Evolutionary conservation across 2,329 filamentous ascomycete species (phyloP), one percentile per base, ranked within the genome.

Genomic region (Mycosphaerella arachidis): DNA sequence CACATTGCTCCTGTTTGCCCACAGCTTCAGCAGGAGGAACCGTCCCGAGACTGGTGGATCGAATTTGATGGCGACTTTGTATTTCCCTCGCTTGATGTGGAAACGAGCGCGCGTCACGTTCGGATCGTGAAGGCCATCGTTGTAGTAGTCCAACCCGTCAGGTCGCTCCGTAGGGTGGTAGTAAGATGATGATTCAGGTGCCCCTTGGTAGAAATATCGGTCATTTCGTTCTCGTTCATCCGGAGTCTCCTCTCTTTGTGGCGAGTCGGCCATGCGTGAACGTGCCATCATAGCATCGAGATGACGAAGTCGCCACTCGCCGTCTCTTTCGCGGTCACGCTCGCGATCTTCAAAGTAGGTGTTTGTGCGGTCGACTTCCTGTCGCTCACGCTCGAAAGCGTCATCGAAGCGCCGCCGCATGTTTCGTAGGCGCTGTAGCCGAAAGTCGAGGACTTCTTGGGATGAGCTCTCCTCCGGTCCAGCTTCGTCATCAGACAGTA

Each of bases 21-120:
- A 97, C 73, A 97, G 85, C 79, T 97, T 97, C 64, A 97, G 79
- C 46, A 97, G 76, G 55, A 97, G 88, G 72, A 89, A 95, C 58
- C 90, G 55, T 31, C 78, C 81, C 73, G 76, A 83, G 61, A 94
- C 84, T 0, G 89, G 88, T 58, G 91, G 89, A 67, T 92, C 85
- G 67, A 97, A 97, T 60, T 85, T 87, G 68, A 97, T 89, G 13
- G 88, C 92, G 67, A 94, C 93, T 74, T 88, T 91, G 77, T 86
- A 91, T 77, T 91, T 92, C 68, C 88, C 84, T 73, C 86, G 85
- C 69, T 89, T 87, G 57, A 97, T 95, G 70, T 87, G 89, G 76
- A 97, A 97, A 30, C 85, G 84, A 2, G 91, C 91, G 73, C 91
- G 86, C 4, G 67, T 72, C 7, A 74, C 72, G 24, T 70, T 67